phyloP scores from a whole-genome alignment of 768 basidiomycete species.

The Kwoniella shandongensis region DNA sequence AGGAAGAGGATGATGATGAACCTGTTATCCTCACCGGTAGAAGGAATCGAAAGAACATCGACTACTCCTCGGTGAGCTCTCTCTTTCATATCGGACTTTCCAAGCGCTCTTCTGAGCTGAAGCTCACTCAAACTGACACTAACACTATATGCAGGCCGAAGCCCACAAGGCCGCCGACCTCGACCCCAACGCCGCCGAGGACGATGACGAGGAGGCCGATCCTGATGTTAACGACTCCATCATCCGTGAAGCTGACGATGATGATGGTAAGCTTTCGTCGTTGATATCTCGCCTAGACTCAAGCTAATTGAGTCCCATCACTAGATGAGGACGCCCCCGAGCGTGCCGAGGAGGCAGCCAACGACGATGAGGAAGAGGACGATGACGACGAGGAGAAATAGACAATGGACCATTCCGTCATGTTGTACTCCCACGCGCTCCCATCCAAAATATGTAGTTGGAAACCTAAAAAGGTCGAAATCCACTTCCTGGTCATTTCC shows the following conservation, averaged over 20 bases:
- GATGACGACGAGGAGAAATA: conserved; percentile 51
- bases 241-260: conserved; percentile 25
- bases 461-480: not conserved
- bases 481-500: not conserved
- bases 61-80: conserved; percentile 45
- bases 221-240: conserved; percentile 50
- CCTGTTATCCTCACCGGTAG: conserved; percentile 18
- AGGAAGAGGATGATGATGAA: conserved; percentile 58
- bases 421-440: no score
- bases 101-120: not conserved
- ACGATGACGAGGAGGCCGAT: conserved; percentile 65
- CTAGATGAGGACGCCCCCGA: conserved; percentile 1
- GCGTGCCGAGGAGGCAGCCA: conserved; percentile 54
- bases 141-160: conserved; percentile 40
- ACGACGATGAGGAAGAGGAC: conserved; percentile 57
- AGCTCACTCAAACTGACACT: conserved; percentile 43
- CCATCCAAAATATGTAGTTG: no score
- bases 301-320: no score
- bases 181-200: conserved; percentile 52
- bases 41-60: conserved; percentile 54
- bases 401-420: not conserved
- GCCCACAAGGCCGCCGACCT: conserved; percentile 37
- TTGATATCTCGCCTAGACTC: not conserved
- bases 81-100: conserved; percentile 30
- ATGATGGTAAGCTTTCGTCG: conserved; percentile 33